phyloP scores from a whole-genome alignment of 2,329 filamentous ascomycete genomes.

The Fusarium anthophilum region DNA sequence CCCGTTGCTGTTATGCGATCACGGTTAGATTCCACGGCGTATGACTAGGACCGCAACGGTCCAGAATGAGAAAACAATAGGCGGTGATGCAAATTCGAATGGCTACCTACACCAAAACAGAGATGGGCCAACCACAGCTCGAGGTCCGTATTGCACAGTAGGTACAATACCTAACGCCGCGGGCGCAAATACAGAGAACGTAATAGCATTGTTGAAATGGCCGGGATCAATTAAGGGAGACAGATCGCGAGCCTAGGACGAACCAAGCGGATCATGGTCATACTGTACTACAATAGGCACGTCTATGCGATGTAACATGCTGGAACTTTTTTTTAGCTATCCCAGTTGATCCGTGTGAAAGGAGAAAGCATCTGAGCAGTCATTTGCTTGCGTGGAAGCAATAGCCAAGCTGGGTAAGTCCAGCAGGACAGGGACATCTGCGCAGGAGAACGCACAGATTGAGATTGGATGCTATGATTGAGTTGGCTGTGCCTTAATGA shows the following conservation, averaged over 20 bases:
- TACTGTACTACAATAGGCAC: background rate
- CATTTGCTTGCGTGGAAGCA: constrained; percentile 1
- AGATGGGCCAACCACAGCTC: constrained; percentile 12
- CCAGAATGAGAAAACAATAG: constrained; percentile 7
- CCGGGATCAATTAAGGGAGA: constrained; percentile 23
- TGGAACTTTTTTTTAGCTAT: background rate
- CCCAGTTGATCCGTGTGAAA: constrained; percentile 1
- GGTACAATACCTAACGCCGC: background rate
- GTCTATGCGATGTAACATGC: constrained; percentile 23
- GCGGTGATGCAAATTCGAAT: constrained; percentile 7
- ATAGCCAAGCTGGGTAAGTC: background rate
- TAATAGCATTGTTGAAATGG: constrained; percentile 9
- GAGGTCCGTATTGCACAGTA: background rate
- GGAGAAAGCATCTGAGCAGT: constrained; percentile 11
- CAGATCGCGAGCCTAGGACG: constrained; percentile 29
- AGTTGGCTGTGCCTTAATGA: background rate
- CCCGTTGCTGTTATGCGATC: background rate
- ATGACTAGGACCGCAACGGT: constrained; percentile 4
- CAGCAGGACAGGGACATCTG: background rate
- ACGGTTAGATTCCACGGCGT: background rate
- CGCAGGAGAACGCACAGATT: background rate
- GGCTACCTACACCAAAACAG: background rate
- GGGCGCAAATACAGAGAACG: constrained; percentile 16
- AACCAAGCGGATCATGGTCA: constrained; percentile 2
- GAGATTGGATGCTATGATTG: constrained; percentile 1